A percentile compares a stretch with the other conserved stretches of the same genome.
These are phyloP conservation scores for Pontederia crassipes DNA, from an alignment of 176 grass and related monocot genomes.

Conservation along the genomic window DNA sequence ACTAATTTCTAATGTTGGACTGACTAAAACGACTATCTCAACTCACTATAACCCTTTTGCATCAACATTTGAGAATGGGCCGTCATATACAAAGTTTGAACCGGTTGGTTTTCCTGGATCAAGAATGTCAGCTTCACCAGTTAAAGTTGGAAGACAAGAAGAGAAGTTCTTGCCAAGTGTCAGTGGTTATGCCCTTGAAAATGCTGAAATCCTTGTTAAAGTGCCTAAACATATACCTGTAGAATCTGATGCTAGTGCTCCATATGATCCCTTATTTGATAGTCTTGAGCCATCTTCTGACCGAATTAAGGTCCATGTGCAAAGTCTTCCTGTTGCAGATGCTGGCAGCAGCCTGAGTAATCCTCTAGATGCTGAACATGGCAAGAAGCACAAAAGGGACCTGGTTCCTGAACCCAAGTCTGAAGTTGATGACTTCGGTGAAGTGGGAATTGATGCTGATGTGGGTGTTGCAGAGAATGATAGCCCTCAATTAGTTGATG, in stretches of 20 bases:
- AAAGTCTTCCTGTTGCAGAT: slow-evolving; percentile 25
- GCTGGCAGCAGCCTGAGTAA: slow-evolving; percentile 22
- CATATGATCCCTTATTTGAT: slow-evolving; percentile 85
- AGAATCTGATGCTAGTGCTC: slow-evolving; percentile 31
- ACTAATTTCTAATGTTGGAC: slow-evolving; percentile 32
- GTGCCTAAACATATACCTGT: slow-evolving; percentile 25
- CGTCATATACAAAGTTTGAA: slow-evolving; percentile 30
- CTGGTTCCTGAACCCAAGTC: slow-evolving; percentile 40
- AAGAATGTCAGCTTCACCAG: slow-evolving; percentile 27
- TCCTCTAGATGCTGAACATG: slow-evolving; percentile 33
- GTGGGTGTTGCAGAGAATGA: slow-evolving; percentile 65
- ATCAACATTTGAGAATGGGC: slow-evolving; percentile 89
- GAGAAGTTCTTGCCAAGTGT: slow-evolving; percentile 38
- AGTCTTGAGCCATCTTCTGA: slow-evolving; percentile 79
- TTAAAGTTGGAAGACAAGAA: slow-evolving; percentile 21
- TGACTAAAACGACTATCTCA: slow-evolving; percentile 65
- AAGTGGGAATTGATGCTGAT: slow-evolving; percentile 67
- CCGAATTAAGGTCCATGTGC: slow-evolving; percentile 52
- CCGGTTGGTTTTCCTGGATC: slow-evolving; percentile 39
- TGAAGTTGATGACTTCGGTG: slow-evolving; percentile 66
- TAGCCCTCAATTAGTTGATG: slow-evolving; percentile 60
- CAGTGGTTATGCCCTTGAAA: slow-evolving; percentile 31
- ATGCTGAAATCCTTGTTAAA: slow-evolving; percentile 27
- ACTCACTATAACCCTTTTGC: slow-evolving; percentile 92
- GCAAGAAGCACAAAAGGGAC: slow-evolving; percentile 36